Evolutionary conservation across 2,329 filamentous ascomycete genomes (phyloP).

Genomic region (Cladosporium sp.): DNA sequence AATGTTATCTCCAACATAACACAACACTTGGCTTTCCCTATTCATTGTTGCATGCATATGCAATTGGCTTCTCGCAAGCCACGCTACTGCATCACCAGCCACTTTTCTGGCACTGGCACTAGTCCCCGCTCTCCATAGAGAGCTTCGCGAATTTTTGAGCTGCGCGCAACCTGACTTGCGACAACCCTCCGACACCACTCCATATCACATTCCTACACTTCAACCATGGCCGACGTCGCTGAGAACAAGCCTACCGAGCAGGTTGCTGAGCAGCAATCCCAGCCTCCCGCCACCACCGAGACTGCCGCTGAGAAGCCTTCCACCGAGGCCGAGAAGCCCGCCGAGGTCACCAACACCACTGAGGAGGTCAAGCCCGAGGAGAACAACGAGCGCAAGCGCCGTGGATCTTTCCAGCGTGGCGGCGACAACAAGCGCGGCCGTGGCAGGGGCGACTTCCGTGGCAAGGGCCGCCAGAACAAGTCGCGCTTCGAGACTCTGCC

Average conservation of each 20-base stretch:
- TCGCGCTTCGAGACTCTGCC: conserved; percentile 46
- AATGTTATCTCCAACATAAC: neutral
- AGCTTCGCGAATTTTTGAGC: conserved; percentile 8
- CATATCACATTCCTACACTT: neutral
- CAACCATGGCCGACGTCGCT: conserved; percentile 15
- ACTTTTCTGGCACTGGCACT: neutral
- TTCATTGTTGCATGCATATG: neutral
- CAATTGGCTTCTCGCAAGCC: neutral
- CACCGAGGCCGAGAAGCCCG: conserved; percentile 15
- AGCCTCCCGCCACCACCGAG: conserved; percentile 15
- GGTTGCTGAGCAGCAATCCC: conserved; percentile 14
- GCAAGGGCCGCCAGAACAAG: conserved; percentile 12
- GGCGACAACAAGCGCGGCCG: conserved; percentile 12
- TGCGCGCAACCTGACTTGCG: neutral
- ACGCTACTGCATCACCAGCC: neutral
- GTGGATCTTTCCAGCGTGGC: conserved; percentile 14
- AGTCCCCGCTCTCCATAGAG: neutral
- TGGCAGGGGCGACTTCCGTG: conserved; percentile 6
- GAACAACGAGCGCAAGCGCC: conserved; percentile 16
- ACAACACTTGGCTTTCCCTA: neutral
- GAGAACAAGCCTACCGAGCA: conserved; percentile 15
- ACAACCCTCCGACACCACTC: neutral
- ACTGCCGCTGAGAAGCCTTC: conserved; percentile 16
- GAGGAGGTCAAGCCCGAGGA: conserved; percentile 19
- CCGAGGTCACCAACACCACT: conserved; percentile 17